Conservation (phyloP, 2,329 filamentous ascomycete species). For the Teratosphaeria destructans region DNA sequence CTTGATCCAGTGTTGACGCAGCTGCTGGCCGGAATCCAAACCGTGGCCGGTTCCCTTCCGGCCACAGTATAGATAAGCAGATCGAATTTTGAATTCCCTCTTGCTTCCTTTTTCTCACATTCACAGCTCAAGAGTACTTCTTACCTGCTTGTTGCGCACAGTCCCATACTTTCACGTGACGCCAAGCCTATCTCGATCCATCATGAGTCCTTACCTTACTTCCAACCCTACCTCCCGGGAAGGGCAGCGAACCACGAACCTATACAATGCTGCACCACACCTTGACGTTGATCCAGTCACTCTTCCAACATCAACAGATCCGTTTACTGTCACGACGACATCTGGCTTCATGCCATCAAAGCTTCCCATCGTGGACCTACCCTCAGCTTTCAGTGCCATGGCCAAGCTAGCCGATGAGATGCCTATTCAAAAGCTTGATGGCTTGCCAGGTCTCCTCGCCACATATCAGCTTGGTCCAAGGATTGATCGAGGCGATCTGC, state of each 20-base stretch:
- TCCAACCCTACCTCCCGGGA: background rate
- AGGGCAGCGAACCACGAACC: background rate
- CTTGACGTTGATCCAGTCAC: conserved; percentile 18
- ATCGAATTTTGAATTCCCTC: conserved; percentile 6
- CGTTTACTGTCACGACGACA: conserved; percentile 67
- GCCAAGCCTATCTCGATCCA: conserved; percentile 4
- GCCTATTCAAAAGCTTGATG: conserved; percentile 66
- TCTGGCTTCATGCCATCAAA: conserved; percentile 63
- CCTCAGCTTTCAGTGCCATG: conserved; percentile 61
- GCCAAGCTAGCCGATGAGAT: conserved; percentile 64
- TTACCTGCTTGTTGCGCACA: background rate
- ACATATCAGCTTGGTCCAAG: conserved; percentile 61
- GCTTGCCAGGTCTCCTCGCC: conserved; percentile 67
- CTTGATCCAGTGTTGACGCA: conserved; percentile 9
- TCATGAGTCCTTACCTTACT: conserved; percentile 8
- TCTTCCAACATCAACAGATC: conserved; percentile 19
- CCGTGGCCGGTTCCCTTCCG: conserved; percentile 11
- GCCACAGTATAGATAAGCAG: conserved; percentile 13
- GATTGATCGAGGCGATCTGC: conserved; percentile 56
- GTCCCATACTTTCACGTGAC: background rate
- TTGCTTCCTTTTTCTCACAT: conserved; percentile 9
- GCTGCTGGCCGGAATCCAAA: conserved; percentile 4
- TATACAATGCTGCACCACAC: conserved; percentile 14
- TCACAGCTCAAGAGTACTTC: background rate
- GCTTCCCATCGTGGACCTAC: conserved; percentile 45